Percentiles rank a stretch among this genome's conserved stretches.
Evolutionary conservation across 805 yeast species (phyloP).

Genomic region (Metschnikowia cerradonensis): DNA sequence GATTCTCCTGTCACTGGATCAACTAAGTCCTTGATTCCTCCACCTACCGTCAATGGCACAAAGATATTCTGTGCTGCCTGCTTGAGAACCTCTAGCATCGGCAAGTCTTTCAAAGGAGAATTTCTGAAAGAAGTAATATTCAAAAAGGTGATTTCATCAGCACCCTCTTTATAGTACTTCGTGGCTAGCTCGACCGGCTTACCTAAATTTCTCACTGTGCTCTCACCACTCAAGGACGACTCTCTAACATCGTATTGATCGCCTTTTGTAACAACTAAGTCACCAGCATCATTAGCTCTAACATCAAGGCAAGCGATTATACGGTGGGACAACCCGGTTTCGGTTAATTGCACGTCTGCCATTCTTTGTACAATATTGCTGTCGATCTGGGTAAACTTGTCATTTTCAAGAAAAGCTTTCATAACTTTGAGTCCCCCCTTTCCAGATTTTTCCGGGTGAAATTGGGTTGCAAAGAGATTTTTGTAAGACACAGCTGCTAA

Average conservation of each 20-base stretch:
- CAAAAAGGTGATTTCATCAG: constrained; percentile 93
- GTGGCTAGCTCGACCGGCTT: constrained; percentile 95
- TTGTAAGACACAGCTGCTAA: constrained; percentile 75
- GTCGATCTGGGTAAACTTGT: constrained; percentile 24
- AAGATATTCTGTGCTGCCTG: constrained; percentile 84
- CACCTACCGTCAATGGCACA: constrained; percentile 97
- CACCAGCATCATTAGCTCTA: constrained; percentile 92
- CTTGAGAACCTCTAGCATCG: constrained; percentile 88
- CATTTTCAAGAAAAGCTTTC: constrained; percentile 60
- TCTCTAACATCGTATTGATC: constrained; percentile 98
- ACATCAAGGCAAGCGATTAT: constrained; percentile 96
- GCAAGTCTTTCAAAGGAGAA: constrained; percentile 88
- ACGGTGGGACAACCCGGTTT: constrained; percentile 73
- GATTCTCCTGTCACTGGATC: constrained; percentile 75
- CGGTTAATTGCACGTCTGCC: constrained; percentile 15
- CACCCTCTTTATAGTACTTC: constrained; percentile 88
- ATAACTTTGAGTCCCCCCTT: constrained; percentile 79
- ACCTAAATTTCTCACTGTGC: constrained; percentile 84
- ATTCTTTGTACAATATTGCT: constrained; percentile 3
- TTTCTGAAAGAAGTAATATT: constrained; percentile 95
- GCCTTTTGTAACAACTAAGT: constrained; percentile 95
- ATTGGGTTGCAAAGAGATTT: constrained; percentile 91
- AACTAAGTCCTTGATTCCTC: constrained; percentile 87
- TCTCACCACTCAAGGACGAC: constrained; percentile 36
- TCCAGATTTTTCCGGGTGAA: constrained; percentile 99